Base-by-base conservation (phyloP, 2,329 filamentous ascomycete genomes). In the Colletotrichum sp. region DNA sequence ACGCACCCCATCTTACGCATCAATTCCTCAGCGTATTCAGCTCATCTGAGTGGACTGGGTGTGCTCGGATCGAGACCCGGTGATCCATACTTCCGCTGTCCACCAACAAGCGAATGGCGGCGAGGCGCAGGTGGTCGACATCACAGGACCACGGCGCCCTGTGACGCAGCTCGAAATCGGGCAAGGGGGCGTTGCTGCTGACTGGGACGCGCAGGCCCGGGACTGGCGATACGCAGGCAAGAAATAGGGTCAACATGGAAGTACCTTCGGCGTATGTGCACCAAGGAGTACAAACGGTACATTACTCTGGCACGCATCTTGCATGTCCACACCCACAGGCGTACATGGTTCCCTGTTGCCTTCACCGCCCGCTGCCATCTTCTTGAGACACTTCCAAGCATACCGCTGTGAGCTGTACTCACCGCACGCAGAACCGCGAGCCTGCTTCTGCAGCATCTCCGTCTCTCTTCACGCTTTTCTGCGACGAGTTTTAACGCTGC, bases 121-220 rank as follows among this genome's bases (percentile, higher is more conserved):
- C 64, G 64, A 76, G 73, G 70, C 70, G 73, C 73, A 76, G 73
- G 70, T 34, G 68, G 70, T 68, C 57, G 69, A 76, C 64, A 76
- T 76, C 73, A 76, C 73, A 76, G 73, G 73, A 76, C 73, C 73
- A 65, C 73, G 59, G 64, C 64, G 70, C 44, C 44, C 73, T 76
- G 73, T 72, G 70, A 76, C 55, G 68, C 72, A 72, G 49, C 68
- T 52, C 30, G 62, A 44, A 62, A 68, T 21, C 30, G 24, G n/a
- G 64, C 73, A 76, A 44, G 73, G 73, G 57, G 18, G 13, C 15
- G 26, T 26, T 68, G 55, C 32, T 62, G 34, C 32, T 62, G 34
- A 32, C 49, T 34, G 57, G 67, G 59, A 26, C 15, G 34, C 34
- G 59, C 39, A 39, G 71, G 62, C 63, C 21, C 49, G 32, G 12